Evolutionary conservation across 1,284 basidiomycete genomes (phyloP).

Genomic region (Anthracocystis walkeri): DNA sequence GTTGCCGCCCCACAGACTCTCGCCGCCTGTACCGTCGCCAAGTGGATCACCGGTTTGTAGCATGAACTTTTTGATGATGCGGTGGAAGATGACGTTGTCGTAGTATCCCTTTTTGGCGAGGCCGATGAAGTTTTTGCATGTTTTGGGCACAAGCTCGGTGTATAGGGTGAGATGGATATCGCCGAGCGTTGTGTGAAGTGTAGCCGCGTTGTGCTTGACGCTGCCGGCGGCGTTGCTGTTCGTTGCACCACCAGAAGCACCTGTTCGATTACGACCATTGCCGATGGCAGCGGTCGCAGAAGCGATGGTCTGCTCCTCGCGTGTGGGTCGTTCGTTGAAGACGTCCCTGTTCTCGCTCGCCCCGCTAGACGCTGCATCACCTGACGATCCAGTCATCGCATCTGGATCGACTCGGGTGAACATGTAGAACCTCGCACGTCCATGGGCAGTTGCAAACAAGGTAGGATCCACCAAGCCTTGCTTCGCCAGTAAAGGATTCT

Average conservation of each 20-base stretch:
- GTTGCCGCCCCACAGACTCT: conserved; percentile 83
- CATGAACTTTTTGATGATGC: conserved; percentile 99
- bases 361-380: conserved; percentile 76
- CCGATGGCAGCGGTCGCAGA: conserved; percentile 74
- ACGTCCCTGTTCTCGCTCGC: conserved; percentile 82
- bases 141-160: conserved; percentile 89
- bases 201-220: conserved; percentile 72
- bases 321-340: conserved; percentile 97
- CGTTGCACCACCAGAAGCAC: conserved; percentile 4
- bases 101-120: conserved; percentile 92
- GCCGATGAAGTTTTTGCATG: conserved; percentile 97
- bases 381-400: conserved; percentile 67
- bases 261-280: conserved; percentile 15
- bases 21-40: conserved; percentile 96
- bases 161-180: conserved; percentile 89
- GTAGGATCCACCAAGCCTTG: conserved; percentile 84
- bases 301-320: conserved; percentile 93
- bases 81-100: conserved; percentile 94
- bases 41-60: conserved; percentile 97
- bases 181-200: conserved; percentile 93
- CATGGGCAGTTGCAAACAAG: conserved; percentile 91
- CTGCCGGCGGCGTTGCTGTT: background rate
- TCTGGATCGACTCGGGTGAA: conserved; percentile 85
- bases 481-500: conserved; percentile 87
- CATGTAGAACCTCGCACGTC: conserved; percentile 94